Evolutionary conservation across 768 basidiomycete species (phyloP).

Genomic region (Dictyophora rubrovolvata): DNA sequence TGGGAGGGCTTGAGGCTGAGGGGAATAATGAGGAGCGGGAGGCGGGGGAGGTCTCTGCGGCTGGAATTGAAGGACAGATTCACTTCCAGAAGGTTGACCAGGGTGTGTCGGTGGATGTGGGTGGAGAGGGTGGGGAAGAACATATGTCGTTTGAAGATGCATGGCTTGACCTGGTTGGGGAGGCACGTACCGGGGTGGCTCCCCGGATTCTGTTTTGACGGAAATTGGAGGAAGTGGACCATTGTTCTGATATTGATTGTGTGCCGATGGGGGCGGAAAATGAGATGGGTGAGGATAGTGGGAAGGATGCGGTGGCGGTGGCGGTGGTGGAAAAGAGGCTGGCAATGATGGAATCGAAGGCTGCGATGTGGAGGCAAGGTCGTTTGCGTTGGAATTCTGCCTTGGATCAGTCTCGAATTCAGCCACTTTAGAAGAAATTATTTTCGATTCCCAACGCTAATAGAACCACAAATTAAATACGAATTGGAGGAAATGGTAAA

Average conservation of each 20-base stretch:
- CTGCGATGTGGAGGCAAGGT: conserved; percentile 20
- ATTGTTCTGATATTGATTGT: conserved; percentile 13
- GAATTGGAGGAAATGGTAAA: conserved; percentile 4
- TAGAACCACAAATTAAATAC: not conserved
- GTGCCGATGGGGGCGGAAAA: conserved; percentile 37
- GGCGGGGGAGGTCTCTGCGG: conserved; percentile 23
- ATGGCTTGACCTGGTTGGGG: conserved; percentile 33
- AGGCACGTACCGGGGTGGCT: conserved; percentile 40
- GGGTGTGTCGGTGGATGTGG: conserved; percentile 43
- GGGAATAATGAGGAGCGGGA: conserved; percentile 14
- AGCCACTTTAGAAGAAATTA: conserved; percentile 89
- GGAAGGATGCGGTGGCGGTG: conserved; percentile 52
- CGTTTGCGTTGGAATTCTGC: not conserved
- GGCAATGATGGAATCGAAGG: conserved; percentile 33
- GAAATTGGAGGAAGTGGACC: conserved; percentile 6
- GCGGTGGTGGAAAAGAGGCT: conserved; percentile 36
- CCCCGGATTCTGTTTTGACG: conserved; percentile 63
- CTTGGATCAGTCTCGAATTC: conserved; percentile 58
- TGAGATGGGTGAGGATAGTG: conserved; percentile 45
- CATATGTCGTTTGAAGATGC: conserved; percentile 36
- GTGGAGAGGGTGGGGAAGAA: conserved; percentile 52
- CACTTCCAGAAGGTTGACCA: conserved; percentile 48
- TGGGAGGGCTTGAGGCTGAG: conserved; percentile 18
- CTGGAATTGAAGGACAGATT: conserved; percentile 47
- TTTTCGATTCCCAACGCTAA: conserved; percentile 95